Base-by-base conservation (phyloP, 2,329 filamentous ascomycete species). In the Hymenoscyphus scutula region DNA sequence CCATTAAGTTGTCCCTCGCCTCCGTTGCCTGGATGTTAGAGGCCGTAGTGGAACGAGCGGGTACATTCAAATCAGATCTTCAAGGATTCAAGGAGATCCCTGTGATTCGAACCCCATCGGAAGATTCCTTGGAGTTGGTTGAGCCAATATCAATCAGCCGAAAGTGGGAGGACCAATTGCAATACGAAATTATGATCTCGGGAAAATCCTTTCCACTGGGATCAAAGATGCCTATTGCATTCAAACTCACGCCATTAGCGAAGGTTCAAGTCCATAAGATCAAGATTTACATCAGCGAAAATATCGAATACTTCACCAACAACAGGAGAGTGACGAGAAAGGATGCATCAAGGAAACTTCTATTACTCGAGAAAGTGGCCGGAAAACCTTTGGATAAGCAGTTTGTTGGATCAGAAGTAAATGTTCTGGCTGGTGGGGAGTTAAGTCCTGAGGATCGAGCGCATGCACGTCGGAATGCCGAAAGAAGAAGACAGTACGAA, bases 131-230 rank as follows among this genome's bases (percentile, higher is more conserved):
- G 57, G 89, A 91, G 73, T 83, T 89, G 66, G 85, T 90, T 15
- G 89, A 91, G 68, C 89, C 89, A 0, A 91, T 91, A 69, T 88
- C 89, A 8, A 91, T 91, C 68, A 90, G 87, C 63, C 80, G 89
- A 51, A 89, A 86, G 62, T 91, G 89, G 89, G 88, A 91, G 71
- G 88, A 91, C 67, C 88, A 91, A 71, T 76, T 91, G 30, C 88
- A 90, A 70, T 91, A 91, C 71, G 88, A 91, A 69, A 91, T 91
- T 68, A 87, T 91, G 67, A 90, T 91, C 32, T 90, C 88, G 4
- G 89, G 89, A 34, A 91, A 91, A 80, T 89, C 88, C 0, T 91
- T 91, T 68, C 88, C 89, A 0, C 75, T 91, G 5, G 89, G 89
- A 10, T 82, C 86, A 2, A 86, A 88, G 67, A 86, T 91, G 6